Conservation (phyloP, 2,329 filamentous ascomycete genomes). For the Ophiostoma tasmaniense region DNA sequence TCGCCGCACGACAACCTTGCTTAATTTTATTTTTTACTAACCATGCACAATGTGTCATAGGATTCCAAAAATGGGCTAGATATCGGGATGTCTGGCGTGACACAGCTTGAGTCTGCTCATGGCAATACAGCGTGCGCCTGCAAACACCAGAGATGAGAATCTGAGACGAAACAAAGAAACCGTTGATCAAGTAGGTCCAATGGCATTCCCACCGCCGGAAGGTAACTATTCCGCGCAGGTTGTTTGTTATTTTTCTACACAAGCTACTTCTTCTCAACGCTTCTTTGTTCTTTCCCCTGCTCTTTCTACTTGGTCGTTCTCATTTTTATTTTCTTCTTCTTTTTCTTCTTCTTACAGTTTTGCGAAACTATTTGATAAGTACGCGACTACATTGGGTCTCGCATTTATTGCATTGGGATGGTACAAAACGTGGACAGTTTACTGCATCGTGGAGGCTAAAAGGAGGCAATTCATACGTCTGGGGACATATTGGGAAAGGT, state of each 20-base stretch:
- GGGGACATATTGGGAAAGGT: too few relatives aligned
- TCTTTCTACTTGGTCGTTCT: not conserved
- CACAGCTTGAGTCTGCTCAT: not conserved
- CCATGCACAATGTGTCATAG: not conserved
- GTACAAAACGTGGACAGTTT: not conserved
- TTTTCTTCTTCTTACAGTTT: not conserved
- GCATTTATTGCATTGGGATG: not conserved
- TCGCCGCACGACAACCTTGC: not conserved
- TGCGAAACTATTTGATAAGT: not conserved
- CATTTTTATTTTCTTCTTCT: not conserved
- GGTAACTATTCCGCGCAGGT: not conserved
- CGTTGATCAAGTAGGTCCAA: not conserved
- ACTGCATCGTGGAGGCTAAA: not conserved
- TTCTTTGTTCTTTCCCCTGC: not conserved
- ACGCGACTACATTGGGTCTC: not conserved
- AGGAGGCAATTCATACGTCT: not conserved
- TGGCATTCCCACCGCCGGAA: not conserved
- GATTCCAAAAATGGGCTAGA: slow-evolving; percentile 8
- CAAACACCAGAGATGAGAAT: not conserved
- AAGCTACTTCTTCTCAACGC: not conserved
- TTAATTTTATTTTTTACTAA: not conserved
- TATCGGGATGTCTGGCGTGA: slow-evolving; percentile 8
- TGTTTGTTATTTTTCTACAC: not conserved
- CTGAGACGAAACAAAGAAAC: not conserved
- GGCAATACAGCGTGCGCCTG: not conserved